Base-by-base conservation (phyloP, 345 rosid genomes). In the Aethionema arabicum region DNA sequence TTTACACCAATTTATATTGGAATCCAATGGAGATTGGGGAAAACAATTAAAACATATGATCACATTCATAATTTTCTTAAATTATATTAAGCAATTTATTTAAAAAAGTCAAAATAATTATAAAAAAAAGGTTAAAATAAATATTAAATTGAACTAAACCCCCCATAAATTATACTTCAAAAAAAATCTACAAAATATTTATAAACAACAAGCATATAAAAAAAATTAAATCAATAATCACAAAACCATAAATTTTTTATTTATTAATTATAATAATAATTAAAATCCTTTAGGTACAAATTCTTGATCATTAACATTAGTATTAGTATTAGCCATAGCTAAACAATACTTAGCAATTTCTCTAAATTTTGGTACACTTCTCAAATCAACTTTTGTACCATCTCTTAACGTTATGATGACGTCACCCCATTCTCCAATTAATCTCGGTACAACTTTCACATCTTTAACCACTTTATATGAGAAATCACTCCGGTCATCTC, bases 341-440 rank as follows among this genome's bases (percentile, higher is more conserved):
- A 84, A 76, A 50, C 97, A 89, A 56, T 89, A 90, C 58, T 79
- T 76, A 11, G 97, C 96, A 46, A 87, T 80, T 77, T 87, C 90
- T 73, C 99, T 82, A 66, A 93, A 93, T 76, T 62, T 87, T 4
- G 99, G 99, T 30, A 85, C 99, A 50, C 96, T 85, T 77, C 95
- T 77, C 5, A 89, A 80, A 65, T 87, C 96, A 32, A 93, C 90
- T 69, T 82, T 84, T 2, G 97, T 85, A 1, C 91, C 96, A 55
- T 89, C 97, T 61, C 58, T 78, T 64, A 93, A 63, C 0, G 96
- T 87, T 50, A 87, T 93, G 44, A 93, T 53, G 63, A 90, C 71
- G 58, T 93, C 97, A 55, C 99, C 97, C 95, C 96, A 87, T 76
- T 93, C 96, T 29, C 99, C 99, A 8, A 87, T 76, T 51, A 93